Percentiles rank a stretch among this genome's conserved stretches.
These are phyloP conservation scores for Camillea tinctor DNA, from an alignment of 2,329 filamentous ascomycete genomes.

Conservation along the genomic window DNA sequence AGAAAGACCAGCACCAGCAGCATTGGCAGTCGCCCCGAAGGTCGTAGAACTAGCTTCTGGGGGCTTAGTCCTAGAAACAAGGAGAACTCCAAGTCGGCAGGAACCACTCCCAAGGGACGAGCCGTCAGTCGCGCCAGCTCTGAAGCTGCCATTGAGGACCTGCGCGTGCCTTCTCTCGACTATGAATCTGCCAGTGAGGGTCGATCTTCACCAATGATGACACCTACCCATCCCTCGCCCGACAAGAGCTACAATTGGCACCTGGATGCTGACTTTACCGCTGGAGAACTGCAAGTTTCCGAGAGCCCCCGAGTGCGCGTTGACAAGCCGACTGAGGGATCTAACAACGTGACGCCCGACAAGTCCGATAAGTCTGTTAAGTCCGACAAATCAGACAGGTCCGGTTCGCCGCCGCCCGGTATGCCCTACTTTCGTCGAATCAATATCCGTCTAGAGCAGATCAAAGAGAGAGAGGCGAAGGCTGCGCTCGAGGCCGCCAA, in stretches of 20 bases:
- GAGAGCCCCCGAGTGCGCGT: slow-evolving; percentile 53
- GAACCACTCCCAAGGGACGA: not conserved
- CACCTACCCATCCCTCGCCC: slow-evolving; percentile 35
- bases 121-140: not conserved
- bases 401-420: slow-evolving; percentile 6
- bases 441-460: slow-evolving; percentile 37
- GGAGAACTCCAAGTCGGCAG: slow-evolving; percentile 3
- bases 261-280: slow-evolving; percentile 58
- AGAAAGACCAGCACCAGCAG: slow-evolving; percentile 37
- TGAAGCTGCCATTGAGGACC: slow-evolving; percentile 6
- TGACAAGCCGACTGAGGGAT: slow-evolving; percentile 28
- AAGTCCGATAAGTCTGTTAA: not conserved
- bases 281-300: slow-evolving; percentile 53
- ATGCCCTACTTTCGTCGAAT: slow-evolving; percentile 26
- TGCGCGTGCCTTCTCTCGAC: slow-evolving; percentile 28
- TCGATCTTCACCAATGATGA: slow-evolving; percentile 21
- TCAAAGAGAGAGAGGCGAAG: slow-evolving; percentile 35
- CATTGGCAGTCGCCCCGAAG: slow-evolving; percentile 26
- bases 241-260: slow-evolving; percentile 56
- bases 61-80: slow-evolving; percentile 14
- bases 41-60: slow-evolving; percentile 18
- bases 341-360: slow-evolving; percentile 6
- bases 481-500: slow-evolving; percentile 16
- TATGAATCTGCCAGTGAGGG: slow-evolving; percentile 21
- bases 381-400: slow-evolving; percentile 2